phyloP scores from a whole-genome alignment of 2,329 filamentous ascomycete species.

The Xylaria sp. region DNA sequence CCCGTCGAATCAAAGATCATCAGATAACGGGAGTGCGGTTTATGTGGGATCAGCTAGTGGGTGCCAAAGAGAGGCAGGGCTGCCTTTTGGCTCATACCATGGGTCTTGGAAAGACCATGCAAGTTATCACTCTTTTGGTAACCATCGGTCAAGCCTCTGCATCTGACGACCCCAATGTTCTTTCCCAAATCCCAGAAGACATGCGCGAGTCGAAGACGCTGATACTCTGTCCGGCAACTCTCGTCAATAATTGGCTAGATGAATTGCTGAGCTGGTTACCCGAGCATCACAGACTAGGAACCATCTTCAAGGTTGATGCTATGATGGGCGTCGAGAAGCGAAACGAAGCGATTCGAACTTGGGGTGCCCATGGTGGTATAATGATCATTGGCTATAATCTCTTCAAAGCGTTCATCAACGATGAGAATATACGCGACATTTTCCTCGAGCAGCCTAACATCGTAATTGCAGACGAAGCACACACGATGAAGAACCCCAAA shows the following conservation, averaged over 20 bases:
- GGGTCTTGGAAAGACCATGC: conserved; percentile 94
- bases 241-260: conserved; percentile 86
- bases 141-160: conserved; percentile 74
- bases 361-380: conserved; percentile 75
- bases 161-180: conserved; percentile 67
- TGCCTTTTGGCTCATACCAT: conserved; percentile 90
- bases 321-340: conserved; percentile 54
- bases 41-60: conserved; percentile 86
- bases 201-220: conserved; percentile 73
- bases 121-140: conserved; percentile 84
- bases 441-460: conserved; percentile 74
- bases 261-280: conserved; percentile 80
- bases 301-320: conserved; percentile 66
- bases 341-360: conserved; percentile 61
- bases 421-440: conserved; percentile 48
- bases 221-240: conserved; percentile 77
- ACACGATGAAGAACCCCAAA: conserved; percentile 75
- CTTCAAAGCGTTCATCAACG: conserved; percentile 60
- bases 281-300: conserved; percentile 62
- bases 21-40: conserved; percentile 86
- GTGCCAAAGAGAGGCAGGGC: conserved; percentile 70
- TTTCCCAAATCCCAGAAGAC: conserved; percentile 73
- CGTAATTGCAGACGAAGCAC: conserved; percentile 87
- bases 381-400: conserved; percentile 81
- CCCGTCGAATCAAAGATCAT: conserved; percentile 76